Evolutionary conservation across 768 basidiomycete species (phyloP), one percentile per base, ranked within the genome.

Genomic region (Galerina marginata): DNA sequence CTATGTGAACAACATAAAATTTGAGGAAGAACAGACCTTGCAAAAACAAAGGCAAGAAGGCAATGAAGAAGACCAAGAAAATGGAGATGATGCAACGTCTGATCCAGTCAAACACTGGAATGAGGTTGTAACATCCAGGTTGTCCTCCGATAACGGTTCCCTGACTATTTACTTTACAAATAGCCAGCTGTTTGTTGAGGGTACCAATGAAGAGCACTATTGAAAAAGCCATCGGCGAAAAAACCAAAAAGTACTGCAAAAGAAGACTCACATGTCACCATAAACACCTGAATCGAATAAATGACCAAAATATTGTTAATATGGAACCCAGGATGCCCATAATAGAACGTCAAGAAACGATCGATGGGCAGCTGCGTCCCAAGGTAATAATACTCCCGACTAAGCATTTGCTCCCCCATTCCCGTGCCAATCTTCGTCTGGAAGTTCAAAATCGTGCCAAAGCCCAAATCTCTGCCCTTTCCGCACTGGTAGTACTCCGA

Each of bases 341-440:
- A 99, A 80, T 99, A 99, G 84, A 99, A 99, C 20, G 96, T 99
- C 69, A 99, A 82, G 88, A 99, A 99, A 25, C 97, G 92, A 73
- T 99, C 97, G 69, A 99, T 88, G 37, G 97, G 97, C 57, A 99
- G 82, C 74, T 99, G 97, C 9, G 97, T 99, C 53, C 97, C 97
- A 48, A 99, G 83, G 74, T 99, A 99, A 76, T 99, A 99, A 74
- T 99, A 99, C 77, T 99, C 97, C 66, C 97, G 88, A 77, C 95
- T 98, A 67, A 99, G 89, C 95, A 99, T 96, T 72, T 99, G 97
- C 76, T 99, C 97, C 68, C 97, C 97, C 97, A 99, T 99, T 77
- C 97, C 97, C 33, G 93, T 97, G 29, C 96, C 96, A 69, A 99
- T 97, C 86, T 99, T 99, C 51, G 97, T 99, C 81, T 98, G 95